Base-by-base conservation (phyloP, 176 grass and related monocot genomes). In the Pharus latifolius region DNA sequence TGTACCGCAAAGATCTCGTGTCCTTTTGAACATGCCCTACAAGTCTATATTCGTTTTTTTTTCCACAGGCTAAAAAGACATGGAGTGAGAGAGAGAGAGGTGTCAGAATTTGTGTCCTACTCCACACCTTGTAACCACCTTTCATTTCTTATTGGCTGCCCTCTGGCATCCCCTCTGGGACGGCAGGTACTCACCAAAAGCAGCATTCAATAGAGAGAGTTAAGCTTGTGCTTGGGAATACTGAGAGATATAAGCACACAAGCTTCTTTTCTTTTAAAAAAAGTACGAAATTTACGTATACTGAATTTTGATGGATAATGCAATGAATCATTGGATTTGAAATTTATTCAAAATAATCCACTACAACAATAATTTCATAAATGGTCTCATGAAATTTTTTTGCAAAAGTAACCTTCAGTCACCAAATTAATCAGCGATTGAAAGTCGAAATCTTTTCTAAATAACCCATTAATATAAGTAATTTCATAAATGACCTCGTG, bases 1-100 rank as follows among this genome's bases (percentile, higher is more conserved):
- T 82, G 84, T 96, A 87, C 78, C 67, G 43, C 70, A 67, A 53
- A 57, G 84, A 87, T 88, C 43, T 78, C 62, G 55, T 91, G 80
- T 88, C 83, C 81, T 96, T 91, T 73, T 68, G 78, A 70, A 44
- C 78, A 74, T 67, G 80, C 63, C 58, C 60, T 62, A 76, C 52
- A 63, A 82, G 60, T 49, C 42, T 84, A 35, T 46, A 38, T 65
- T 51, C 55, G 54, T 67, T 65, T 73, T 52, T 60, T 46, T 65
- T 62, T 78, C 50, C 57, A 80, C 64, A 65, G 57, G 24, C 56
- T 56, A 56, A 38, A 28, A 42, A 68, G 47, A 81, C 54, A 41
- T 29, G 59, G 56, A 25, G 52, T 11, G 72, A 80, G 46, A 47
- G 59, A 58, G 56, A 58, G 27, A 28, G 54, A 18, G 35, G 33